Conservation (phyloP, 108 stramenopile species). For the Craspedostauros australis region DNA sequence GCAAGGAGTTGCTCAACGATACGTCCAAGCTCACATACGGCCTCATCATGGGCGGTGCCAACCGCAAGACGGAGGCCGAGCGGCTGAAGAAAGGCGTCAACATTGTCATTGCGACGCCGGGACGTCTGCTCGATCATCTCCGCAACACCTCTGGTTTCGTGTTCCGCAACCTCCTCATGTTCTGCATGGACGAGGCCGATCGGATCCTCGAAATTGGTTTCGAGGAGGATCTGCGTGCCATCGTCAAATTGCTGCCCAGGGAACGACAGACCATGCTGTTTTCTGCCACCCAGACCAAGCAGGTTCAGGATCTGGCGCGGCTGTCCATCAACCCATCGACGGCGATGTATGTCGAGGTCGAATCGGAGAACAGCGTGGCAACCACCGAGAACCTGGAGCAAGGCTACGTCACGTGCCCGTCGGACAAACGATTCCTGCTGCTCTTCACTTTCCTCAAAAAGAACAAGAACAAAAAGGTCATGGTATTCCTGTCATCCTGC, state of each 20-base stretch:
- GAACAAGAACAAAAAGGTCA: constrained; percentile 99
- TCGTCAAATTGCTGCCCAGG: constrained; percentile 92
- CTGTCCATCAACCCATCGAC: constrained; percentile 82
- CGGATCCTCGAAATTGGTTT: constrained; percentile 98
- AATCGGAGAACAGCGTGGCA: constrained; percentile 76
- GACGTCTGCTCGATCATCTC: constrained; percentile 95
- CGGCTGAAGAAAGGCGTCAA: constrained; percentile 94
- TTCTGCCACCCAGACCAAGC: constrained; percentile 97
- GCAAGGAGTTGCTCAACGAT: constrained; percentile 88
- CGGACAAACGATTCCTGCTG: constrained; percentile 94
- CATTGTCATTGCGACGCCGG: constrained; percentile 95
- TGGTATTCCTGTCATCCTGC: constrained; percentile 99
- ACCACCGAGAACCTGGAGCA: constrained; percentile 95
- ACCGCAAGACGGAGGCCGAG: constrained; percentile 95
- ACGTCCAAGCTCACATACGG: constrained; percentile 77
- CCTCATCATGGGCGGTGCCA: constrained; percentile 96
- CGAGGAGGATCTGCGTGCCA: constrained; percentile 96
- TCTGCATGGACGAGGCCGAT: constrained; percentile 99
- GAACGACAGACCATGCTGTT: constrained; percentile 98
- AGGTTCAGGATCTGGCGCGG: constrained; percentile 95
- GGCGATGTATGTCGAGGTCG: constrained; percentile 93
- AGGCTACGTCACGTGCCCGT: constrained; percentile 96
- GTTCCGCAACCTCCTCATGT: constrained; percentile 82
- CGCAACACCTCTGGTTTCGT: constrained; percentile 96
- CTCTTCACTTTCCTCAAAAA: constrained; percentile 98